Evolutionary conservation across 768 basidiomycete genomes (phyloP).

Genomic region (Amyloporia xantha): DNA sequence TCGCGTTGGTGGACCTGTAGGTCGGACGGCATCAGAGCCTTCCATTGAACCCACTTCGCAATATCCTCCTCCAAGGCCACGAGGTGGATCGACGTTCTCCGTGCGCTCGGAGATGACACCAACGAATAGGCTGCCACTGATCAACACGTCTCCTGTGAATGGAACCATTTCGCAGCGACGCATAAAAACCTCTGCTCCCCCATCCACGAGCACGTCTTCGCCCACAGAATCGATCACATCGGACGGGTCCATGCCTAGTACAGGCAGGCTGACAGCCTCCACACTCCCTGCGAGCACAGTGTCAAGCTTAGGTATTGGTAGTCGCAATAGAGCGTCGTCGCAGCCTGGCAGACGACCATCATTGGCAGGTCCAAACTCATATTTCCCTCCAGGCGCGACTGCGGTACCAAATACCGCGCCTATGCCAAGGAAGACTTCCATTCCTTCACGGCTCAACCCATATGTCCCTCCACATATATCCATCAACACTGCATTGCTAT

Average conservation of each 20-base stretch:
- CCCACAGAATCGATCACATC: conserved; percentile 34
- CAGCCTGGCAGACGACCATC: conserved; percentile 73
- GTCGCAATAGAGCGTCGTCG: conserved; percentile 62
- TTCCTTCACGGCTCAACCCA: conserved; percentile 48
- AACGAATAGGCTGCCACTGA: conserved; percentile 29
- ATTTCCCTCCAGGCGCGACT: conserved; percentile 46
- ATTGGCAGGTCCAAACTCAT: conserved; percentile 43
- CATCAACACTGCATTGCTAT: conserved; percentile 46
- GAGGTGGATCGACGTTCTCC: conserved; percentile 46
- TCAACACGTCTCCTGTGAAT: conserved; percentile 52
- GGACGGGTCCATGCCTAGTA: conserved; percentile 26
- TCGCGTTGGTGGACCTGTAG: conserved; percentile 5
- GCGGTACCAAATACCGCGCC: conserved; percentile 28
- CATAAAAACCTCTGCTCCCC: conserved; percentile 55
- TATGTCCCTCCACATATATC: conserved; percentile 39
- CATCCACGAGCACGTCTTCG: conserved; percentile 26
- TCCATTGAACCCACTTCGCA: conserved; percentile 44
- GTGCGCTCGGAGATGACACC: conserved; percentile 24
- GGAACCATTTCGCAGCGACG: conserved; percentile 68
- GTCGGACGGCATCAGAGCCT: conserved; percentile 23
- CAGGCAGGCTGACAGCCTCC: conserved; percentile 27
- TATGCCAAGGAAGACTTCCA: conserved; percentile 53
- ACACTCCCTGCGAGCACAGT: conserved; percentile 35
- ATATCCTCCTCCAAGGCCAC: conserved; percentile 41
- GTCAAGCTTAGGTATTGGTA: conserved; percentile 27